Evolutionary conservation across 176 grass and related monocot species (phyloP).

Genomic region (Rhipidocladum racemiflorum): DNA sequence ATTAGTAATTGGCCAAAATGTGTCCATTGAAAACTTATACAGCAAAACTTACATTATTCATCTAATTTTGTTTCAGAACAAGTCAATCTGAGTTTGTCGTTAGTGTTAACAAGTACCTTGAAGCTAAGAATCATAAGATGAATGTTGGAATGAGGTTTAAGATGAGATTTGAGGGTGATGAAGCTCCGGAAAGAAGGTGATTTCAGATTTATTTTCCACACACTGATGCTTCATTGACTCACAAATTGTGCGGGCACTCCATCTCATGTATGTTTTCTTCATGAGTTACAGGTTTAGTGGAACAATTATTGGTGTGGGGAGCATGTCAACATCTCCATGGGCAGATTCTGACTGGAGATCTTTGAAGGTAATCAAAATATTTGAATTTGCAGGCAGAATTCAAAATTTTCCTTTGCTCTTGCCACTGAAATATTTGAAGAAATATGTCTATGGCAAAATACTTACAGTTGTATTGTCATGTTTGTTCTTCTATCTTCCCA

Average conservation of each 20-base stretch:
- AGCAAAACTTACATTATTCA: slow-evolving; percentile 10
- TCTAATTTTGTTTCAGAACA: slow-evolving; percentile 53
- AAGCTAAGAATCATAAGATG: slow-evolving; percentile 71
- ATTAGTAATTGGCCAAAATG: neutral
- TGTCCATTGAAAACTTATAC: neutral
- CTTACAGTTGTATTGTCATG: neutral
- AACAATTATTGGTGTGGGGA: slow-evolving; percentile 69
- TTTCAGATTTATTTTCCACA: slow-evolving; percentile 7
- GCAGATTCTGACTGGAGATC: slow-evolving; percentile 71
- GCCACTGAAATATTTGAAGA: neutral
- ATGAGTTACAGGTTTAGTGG: slow-evolving; percentile 62
- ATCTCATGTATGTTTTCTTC: slow-evolving; percentile 25
- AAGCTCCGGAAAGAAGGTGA: slow-evolving; percentile 81
- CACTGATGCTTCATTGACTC: slow-evolving; percentile 10
- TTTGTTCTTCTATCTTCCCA: neutral
- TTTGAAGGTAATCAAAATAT: slow-evolving; percentile 54
- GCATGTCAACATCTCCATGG: slow-evolving; percentile 68
- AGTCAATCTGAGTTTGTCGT: slow-evolving; percentile 76
- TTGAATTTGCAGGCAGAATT: slow-evolving; percentile 6
- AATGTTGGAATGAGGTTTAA: slow-evolving; percentile 79
- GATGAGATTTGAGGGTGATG: slow-evolving; percentile 84
- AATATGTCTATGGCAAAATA: neutral
- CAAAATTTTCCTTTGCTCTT: neutral
- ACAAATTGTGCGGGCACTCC: neutral
- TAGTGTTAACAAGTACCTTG: slow-evolving; percentile 70